A percentile compares a stretch with the other conserved stretches of the same genome.
phyloP scores from a whole-genome alignment of 2,329 filamentous ascomycete species.

The Aspergillus latus region DNA sequence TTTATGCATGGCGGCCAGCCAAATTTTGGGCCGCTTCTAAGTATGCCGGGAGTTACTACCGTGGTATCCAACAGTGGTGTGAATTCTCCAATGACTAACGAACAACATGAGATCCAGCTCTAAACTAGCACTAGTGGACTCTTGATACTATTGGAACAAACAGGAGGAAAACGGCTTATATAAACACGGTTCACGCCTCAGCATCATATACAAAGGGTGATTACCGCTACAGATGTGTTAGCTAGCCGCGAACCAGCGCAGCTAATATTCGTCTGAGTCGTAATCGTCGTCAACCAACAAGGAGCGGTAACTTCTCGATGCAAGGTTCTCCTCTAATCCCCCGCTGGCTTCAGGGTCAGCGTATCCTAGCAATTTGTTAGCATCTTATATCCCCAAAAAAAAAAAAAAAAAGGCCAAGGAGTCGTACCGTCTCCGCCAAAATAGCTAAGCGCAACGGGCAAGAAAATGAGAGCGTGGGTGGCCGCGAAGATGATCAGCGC shows the following conservation, averaged over 20 bases:
- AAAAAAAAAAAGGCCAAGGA: neutral
- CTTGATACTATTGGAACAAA: constrained; percentile 2
- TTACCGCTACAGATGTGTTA: neutral
- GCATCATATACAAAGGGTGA: neutral
- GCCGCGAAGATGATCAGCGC: constrained; percentile 87
- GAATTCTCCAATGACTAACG: neutral
- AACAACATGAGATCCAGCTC: neutral
- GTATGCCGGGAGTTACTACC: neutral
- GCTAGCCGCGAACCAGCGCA: constrained; percentile 4
- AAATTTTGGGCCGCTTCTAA: neutral
- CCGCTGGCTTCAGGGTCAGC: constrained; percentile 84
- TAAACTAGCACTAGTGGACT: neutral
- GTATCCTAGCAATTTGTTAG: constrained; percentile 58
- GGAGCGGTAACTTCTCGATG: constrained; percentile 73
- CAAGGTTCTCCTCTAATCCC: constrained; percentile 84
- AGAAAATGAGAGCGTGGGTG: constrained; percentile 82
- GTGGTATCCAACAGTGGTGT: neutral
- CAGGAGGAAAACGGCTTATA: neutral
- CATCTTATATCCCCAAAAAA: neutral
- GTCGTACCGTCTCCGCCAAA: constrained; percentile 72
- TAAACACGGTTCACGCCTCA: neutral
- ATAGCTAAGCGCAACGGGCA: constrained; percentile 85
- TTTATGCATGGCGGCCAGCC: neutral
- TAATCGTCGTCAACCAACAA: constrained; percentile 73
- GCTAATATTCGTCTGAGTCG: constrained; percentile 66